phyloP scores from a whole-genome alignment of 164 flowering plant species.

The Annona cherimola region DNA sequence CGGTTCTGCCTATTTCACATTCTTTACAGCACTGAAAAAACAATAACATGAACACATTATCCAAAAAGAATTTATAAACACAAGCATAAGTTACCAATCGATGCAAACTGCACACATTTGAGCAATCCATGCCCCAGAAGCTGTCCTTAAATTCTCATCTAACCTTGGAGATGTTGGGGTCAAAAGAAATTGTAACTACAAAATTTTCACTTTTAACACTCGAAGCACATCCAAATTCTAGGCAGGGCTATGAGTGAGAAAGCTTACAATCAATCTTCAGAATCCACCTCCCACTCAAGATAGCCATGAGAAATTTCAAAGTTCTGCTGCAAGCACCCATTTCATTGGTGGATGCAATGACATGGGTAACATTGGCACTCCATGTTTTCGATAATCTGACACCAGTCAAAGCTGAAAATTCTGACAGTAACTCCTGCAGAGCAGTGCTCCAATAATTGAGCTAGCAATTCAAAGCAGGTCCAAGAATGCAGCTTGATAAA shows the following conservation, averaged over 20 bases:
- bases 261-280: slow-evolving; percentile 55
- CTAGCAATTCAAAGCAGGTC: not conserved
- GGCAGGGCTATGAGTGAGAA: not conserved
- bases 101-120: too few relatives aligned
- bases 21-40: too few relatives aligned
- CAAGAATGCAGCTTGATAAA: not conserved
- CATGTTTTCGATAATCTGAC: slow-evolving; percentile 43
- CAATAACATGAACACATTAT: too few relatives aligned
- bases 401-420: slow-evolving; percentile 39
- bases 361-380: slow-evolving; percentile 56
- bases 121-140: too few relatives aligned
- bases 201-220: too few relatives aligned
- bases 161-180: too few relatives aligned
- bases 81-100: too few relatives aligned
- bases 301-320: slow-evolving; percentile 60
- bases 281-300: slow-evolving; percentile 59
- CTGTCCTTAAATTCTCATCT: too few relatives aligned
- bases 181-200: too few relatives aligned
- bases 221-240: not conserved
- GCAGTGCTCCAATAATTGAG: not conserved
- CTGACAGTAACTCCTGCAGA: slow-evolving; percentile 44
- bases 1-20: too few relatives aligned
- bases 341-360: slow-evolving; percentile 56
- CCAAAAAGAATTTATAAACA: too few relatives aligned
- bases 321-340: slow-evolving; percentile 54